Conservation (phyloP, 176 grass and related monocot species). For the Calamus simplicifolius region DNA sequence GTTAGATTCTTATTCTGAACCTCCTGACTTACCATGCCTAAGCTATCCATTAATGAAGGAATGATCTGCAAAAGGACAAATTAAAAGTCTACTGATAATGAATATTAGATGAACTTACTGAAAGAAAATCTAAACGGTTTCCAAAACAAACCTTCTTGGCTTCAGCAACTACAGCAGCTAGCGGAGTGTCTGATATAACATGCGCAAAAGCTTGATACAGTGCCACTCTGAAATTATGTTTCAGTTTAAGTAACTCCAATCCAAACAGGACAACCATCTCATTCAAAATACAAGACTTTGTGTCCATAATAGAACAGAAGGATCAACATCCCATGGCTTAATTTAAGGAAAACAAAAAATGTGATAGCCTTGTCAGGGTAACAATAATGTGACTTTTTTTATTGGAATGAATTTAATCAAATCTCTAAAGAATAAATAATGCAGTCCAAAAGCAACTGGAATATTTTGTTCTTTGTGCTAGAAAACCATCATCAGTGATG, state of each 20-base stretch:
- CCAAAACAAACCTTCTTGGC: slow-evolving; percentile 43
- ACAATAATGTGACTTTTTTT: no score
- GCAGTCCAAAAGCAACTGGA: no score
- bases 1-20: slow-evolving; percentile 62
- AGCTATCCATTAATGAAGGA: slow-evolving; percentile 54
- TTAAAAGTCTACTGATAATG: not conserved
- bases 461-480: no score
- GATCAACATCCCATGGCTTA: no score
- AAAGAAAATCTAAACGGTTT: not conserved
- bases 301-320: no score
- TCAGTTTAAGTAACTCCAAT: slow-evolving; percentile 11
- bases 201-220: slow-evolving; percentile 79
- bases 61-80: slow-evolving; percentile 51
- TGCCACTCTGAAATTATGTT: slow-evolving; percentile 36
- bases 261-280: slow-evolving; percentile 4
- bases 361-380: no score
- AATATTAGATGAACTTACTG: not conserved
- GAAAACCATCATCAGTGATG: no score
- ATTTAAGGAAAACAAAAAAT: no score
- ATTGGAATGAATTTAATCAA: no score
- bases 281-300: not conserved
- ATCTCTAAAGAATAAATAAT: no score
- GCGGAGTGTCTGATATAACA: slow-evolving; percentile 75
- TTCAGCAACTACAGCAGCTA: slow-evolving; percentile 76
- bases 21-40: slow-evolving; percentile 47